These are phyloP conservation scores for Scalesia atractyloides DNA, from an alignment of 129 eudicot genomes.

Conservation along the genomic window DNA sequence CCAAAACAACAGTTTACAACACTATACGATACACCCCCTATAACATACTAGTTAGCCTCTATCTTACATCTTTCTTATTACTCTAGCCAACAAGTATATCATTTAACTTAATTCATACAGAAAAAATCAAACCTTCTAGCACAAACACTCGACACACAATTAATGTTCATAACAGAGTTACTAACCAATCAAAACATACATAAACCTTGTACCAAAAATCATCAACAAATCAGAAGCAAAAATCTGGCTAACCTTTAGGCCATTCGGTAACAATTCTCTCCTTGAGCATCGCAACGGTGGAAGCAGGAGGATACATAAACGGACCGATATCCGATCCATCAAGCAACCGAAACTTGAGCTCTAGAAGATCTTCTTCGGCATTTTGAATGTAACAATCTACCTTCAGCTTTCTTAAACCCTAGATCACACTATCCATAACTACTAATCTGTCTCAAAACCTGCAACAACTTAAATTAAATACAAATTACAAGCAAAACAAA, in stretches of 20 bases:
- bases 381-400: constrained; percentile 29
- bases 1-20: not conserved
- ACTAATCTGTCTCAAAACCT: constrained; percentile 13
- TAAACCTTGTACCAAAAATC: not conserved
- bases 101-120: not conserved
- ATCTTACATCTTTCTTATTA: not conserved
- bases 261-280: constrained; percentile 83
- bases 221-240: constrained; percentile 5
- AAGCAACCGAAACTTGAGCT: constrained; percentile 75
- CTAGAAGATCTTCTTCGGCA: constrained; percentile 95
- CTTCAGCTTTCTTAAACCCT: constrained; percentile 13
- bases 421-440: constrained; percentile 12
- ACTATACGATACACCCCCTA: not conserved
- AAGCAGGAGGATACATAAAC: constrained; percentile 68
- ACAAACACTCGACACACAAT: not conserved
- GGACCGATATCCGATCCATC: constrained; percentile 98
- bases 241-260: constrained; percentile 74
- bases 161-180: not conserved
- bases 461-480: constrained; percentile 4
- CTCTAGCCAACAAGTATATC: not conserved
- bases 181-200: constrained; percentile 15
- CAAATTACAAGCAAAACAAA: not conserved
- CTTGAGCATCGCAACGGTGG: constrained; percentile 77
- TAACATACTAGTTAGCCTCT: not conserved
- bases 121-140: not conserved